Evolutionary conservation across 176 grass and related monocot species (phyloP).

Genomic region (Phoenix dactylifera): DNA sequence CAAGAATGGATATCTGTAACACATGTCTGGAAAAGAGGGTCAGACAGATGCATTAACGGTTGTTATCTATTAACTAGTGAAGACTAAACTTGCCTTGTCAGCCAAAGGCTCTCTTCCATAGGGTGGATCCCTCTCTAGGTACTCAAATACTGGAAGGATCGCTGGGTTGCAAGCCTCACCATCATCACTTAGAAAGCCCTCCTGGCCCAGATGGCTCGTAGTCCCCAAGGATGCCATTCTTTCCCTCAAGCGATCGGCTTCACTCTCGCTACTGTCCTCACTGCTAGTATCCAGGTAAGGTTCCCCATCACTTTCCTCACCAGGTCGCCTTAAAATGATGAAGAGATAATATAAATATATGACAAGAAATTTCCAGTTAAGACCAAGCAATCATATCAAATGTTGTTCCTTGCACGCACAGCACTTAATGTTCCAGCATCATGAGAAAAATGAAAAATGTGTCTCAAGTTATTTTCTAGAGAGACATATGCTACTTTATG

Average conservation of each 20-base stretch:
- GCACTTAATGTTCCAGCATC: no score
- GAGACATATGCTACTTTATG: no score
- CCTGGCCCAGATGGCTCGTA: constrained; percentile 36
- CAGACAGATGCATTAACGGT: neutral
- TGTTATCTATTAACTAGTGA: neutral
- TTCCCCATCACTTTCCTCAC: constrained; percentile 76
- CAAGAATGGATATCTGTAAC: constrained; percentile 73
- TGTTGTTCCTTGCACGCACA: no score
- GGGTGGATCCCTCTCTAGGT: constrained; percentile 70
- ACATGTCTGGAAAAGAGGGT: neutral
- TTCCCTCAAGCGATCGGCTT: constrained; percentile 33
- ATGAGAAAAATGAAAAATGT: no score
- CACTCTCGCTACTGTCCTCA: constrained; percentile 55
- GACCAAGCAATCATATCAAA: constrained; percentile 17
- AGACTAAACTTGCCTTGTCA: constrained; percentile 55
- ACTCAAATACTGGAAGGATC: constrained; percentile 53
- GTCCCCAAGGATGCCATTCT: constrained; percentile 32
- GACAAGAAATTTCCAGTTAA: no score
- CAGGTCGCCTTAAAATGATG: constrained; percentile 54
- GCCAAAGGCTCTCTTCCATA: constrained; percentile 87
- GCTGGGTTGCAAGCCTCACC: constrained; percentile 28
- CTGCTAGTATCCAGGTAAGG: constrained; percentile 53
- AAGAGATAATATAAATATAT: constrained; percentile 15
- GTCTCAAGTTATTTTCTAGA: no score
- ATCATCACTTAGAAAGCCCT: constrained; percentile 35